phyloP scores from a whole-genome alignment of 768 basidiomycete genomes.

The Lactarius hengduanensis region DNA sequence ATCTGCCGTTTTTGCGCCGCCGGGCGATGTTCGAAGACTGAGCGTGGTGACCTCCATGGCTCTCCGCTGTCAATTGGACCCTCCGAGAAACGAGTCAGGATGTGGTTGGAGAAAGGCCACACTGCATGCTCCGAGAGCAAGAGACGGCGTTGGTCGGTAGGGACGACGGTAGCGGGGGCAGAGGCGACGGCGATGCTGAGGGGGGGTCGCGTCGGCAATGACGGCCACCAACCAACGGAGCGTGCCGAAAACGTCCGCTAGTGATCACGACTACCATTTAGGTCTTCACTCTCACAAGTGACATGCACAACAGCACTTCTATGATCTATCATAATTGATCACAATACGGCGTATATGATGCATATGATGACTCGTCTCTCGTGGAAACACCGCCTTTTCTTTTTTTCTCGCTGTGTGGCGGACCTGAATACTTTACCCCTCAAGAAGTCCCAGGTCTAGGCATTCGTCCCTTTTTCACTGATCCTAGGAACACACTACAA shows the following conservation, averaged over 20 bases:
- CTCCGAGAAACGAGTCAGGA: slow-evolving; percentile 3
- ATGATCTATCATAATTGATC: neutral
- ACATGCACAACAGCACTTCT: neutral
- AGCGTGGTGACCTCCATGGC: slow-evolving; percentile 22
- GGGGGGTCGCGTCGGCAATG: neutral
- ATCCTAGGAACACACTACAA: neutral
- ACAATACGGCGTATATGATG: neutral
- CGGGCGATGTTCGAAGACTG: slow-evolving; percentile 10
- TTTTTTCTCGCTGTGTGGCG: neutral
- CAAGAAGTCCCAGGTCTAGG: neutral
- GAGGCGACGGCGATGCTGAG: neutral
- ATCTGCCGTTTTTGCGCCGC: slow-evolving; percentile 23
- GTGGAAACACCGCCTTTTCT: neutral
- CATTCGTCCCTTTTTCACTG: neutral
- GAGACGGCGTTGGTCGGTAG: neutral
- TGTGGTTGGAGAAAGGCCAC: neutral
- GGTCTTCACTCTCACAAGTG: neutral
- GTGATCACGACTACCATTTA: neutral
- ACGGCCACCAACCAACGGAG: slow-evolving; percentile 3
- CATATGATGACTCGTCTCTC: neutral
- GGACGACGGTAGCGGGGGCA: slow-evolving; percentile 5
- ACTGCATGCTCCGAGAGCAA: slow-evolving; percentile 15
- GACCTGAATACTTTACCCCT: neutral
- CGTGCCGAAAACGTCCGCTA: slow-evolving; percentile 12
- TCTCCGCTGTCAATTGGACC: slow-evolving; percentile 1